These are phyloP conservation scores for Flaveria robusta DNA, from an alignment of 129 eudicot species.

Conservation along the genomic window DNA sequence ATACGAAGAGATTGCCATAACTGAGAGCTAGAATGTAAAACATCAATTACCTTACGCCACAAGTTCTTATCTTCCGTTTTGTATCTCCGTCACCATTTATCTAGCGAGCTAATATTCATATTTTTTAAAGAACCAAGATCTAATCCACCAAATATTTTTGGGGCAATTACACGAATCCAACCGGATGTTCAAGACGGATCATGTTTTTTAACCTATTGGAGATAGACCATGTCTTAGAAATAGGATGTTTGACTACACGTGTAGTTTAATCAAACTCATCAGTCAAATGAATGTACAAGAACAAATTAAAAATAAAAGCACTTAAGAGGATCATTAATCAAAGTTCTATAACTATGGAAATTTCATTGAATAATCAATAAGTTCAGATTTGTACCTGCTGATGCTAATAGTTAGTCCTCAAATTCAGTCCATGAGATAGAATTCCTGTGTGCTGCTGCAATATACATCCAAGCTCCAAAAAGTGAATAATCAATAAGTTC, in stretches of 20 bases:
- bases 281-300: not conserved
- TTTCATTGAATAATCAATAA: not conserved
- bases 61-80: no score
- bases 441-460: conserved; percentile 14
- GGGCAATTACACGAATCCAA: no score
- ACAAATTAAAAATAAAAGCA: not conserved
- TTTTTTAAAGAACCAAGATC: no score
- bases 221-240: not conserved
- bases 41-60: no score
- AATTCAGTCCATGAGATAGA: conserved; percentile 5
- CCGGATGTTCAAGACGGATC: no score
- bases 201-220: no score
- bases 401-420: conserved; percentile 15
- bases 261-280: not conserved
- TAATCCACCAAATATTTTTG: no score
- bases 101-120: no score
- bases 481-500: not conserved
- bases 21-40: no score
- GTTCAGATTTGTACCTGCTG: no score
- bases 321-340: not conserved
- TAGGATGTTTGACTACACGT: not conserved
- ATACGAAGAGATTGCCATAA: no score
- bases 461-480: conserved; percentile 28
- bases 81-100: no score
- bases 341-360: not conserved